Evolutionary conservation across 495 filamentous ascomycete species (phyloP).

Genomic region (Hypomontagnella submonticulosa): DNA sequence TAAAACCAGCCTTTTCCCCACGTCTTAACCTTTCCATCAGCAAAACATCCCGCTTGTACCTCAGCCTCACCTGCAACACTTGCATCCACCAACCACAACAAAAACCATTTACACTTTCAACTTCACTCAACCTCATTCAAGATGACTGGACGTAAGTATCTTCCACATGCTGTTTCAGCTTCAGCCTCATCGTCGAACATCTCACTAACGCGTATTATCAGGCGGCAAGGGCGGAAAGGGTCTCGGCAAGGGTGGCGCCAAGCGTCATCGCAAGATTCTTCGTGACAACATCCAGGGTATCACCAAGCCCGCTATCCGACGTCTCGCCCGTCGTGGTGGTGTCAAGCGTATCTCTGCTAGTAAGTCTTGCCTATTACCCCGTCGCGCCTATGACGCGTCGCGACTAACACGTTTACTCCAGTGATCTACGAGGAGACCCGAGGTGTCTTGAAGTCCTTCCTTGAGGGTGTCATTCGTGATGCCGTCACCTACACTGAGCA

Average conservation of each 20-base stretch:
- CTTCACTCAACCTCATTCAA: conserved; percentile 58
- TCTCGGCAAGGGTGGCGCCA: conserved; percentile 85
- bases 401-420: conserved; percentile 53
- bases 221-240: conserved; percentile 98
- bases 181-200: conserved; percentile 35
- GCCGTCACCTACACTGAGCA: conserved; percentile 98
- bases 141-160: conserved; percentile 96
- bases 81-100: conserved; percentile 48
- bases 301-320: conserved; percentile 99
- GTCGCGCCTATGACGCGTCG: conserved; percentile 3
- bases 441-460: conserved; percentile 99
- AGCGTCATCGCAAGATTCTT: conserved; percentile 99
- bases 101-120: conserved; percentile 27
- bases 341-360: conserved; percentile 99
- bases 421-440: conserved; percentile 99
- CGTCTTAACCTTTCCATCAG: conserved; percentile 48
- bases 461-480: conserved; percentile 99
- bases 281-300: conserved; percentile 99
- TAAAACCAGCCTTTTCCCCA: conserved; percentile 60
- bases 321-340: conserved; percentile 99
- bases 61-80: conserved; percentile 59
- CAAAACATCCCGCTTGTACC: conserved; percentile 49
- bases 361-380: conserved; percentile 58
- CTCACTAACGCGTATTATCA: conserved; percentile 54
- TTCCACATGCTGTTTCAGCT: conserved; percentile 42